phyloP scores from a whole-genome alignment of 2,329 filamentous ascomycete species.

The Niveomyces coronatus region DNA sequence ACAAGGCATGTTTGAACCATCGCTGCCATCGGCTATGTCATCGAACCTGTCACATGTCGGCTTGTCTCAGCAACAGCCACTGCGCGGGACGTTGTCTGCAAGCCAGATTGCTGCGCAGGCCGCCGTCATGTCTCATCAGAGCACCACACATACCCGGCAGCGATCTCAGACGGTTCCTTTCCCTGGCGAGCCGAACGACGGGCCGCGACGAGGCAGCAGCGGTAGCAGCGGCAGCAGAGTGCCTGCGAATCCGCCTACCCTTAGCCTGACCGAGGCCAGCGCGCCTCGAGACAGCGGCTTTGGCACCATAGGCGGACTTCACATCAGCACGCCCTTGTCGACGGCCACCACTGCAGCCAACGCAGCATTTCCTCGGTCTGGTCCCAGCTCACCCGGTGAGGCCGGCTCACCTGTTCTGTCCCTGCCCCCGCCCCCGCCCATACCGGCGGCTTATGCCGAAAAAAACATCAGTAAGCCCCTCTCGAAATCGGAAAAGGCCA shows the following conservation, averaged over 20 bases:
- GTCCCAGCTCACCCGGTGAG: slow-evolving; percentile 39
- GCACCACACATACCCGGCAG: slow-evolving; percentile 45
- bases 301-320: slow-evolving; percentile 38
- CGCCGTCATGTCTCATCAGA: slow-evolving; percentile 57
- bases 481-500: slow-evolving; percentile 55
- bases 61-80: slow-evolving; percentile 35
- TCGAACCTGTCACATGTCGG: slow-evolving; percentile 44
- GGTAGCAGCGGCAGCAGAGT: slow-evolving; percentile 35
- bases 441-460: slow-evolving; percentile 30
- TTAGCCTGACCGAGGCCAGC: slow-evolving; percentile 56
- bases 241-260: slow-evolving; percentile 49
- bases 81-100: slow-evolving; percentile 36
- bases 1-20: slow-evolving; percentile 68
- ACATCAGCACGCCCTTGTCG: slow-evolving; percentile 52
- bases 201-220: slow-evolving; percentile 32
- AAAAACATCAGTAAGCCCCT: too few species aligned
- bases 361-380: slow-evolving; percentile 59
- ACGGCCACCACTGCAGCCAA: slow-evolving; percentile 60
- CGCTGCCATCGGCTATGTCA: slow-evolving; percentile 50
- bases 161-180: slow-evolving; percentile 65
- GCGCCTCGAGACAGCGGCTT: slow-evolving; percentile 48
- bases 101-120: slow-evolving; percentile 74
- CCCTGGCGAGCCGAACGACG: slow-evolving; percentile 35
- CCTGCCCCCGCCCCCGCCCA: slow-evolving; percentile 25
- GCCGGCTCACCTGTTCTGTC: slow-evolving; percentile 26